A percentile compares a stretch with the other conserved stretches of the same genome.
These are phyloP conservation scores for Candida xiaguanensis DNA, from an alignment of 805 yeast genomes.

Conservation along the genomic window DNA sequence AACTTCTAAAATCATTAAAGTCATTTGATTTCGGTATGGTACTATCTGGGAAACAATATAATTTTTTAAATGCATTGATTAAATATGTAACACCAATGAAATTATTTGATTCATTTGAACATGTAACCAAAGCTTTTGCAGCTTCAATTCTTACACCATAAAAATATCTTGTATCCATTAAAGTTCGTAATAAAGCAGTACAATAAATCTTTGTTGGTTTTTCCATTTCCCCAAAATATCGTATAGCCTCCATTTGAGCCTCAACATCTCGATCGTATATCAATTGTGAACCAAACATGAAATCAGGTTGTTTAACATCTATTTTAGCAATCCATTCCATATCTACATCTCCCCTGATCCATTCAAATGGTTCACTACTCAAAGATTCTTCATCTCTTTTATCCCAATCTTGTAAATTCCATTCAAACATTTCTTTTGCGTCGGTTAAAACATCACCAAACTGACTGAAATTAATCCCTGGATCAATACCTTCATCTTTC, in stretches of 20 bases:
- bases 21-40: slow-evolving; percentile 75
- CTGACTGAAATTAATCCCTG: slow-evolving; percentile 39
- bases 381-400: slow-evolving; percentile 65
- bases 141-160: slow-evolving; percentile 90
- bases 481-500: slow-evolving; percentile 41
- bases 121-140: slow-evolving; percentile 68
- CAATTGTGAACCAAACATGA: slow-evolving; percentile 90
- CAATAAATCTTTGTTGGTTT: slow-evolving; percentile 66
- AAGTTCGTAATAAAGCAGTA: slow-evolving; percentile 71
- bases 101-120: slow-evolving; percentile 57
- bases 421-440: slow-evolving; percentile 56
- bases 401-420: slow-evolving; percentile 73
- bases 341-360: slow-evolving; percentile 98
- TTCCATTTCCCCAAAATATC: slow-evolving; percentile 59
- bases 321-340: slow-evolving; percentile 92
- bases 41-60: slow-evolving; percentile 67
- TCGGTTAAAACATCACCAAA: slow-evolving; percentile 76
- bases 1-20: slow-evolving; percentile 65
- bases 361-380: slow-evolving; percentile 87
- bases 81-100: slow-evolving; percentile 74
- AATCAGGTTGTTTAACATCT: slow-evolving; percentile 83
- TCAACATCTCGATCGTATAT: slow-evolving; percentile 95
- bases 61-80: slow-evolving; percentile 59
- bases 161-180: slow-evolving; percentile 79
- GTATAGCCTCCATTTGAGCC: slow-evolving; percentile 84